Conservation (phyloP, 306 rosid genomes). For the Ochetophila trinervis region DNA sequence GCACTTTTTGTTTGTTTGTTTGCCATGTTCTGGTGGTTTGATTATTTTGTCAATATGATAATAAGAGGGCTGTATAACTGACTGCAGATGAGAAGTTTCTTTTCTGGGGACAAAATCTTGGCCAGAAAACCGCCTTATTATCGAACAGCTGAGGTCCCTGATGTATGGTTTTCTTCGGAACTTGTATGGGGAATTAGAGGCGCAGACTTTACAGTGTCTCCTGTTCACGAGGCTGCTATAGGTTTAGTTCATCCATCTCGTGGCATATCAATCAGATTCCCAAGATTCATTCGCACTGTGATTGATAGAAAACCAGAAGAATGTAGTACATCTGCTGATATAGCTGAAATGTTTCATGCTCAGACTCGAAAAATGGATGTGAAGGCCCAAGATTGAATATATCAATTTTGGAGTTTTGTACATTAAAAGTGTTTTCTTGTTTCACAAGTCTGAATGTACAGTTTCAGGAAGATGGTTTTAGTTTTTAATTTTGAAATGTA, state of each 20-base stretch:
- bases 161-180: conserved; percentile 65
- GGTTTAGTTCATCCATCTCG: conserved; percentile 81
- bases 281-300: conserved; percentile 50
- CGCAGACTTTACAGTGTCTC: conserved; percentile 84
- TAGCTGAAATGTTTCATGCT: conserved; percentile 69
- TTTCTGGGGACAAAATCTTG: conserved; percentile 61
- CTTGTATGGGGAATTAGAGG: conserved; percentile 90
- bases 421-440: neutral
- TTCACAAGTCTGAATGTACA: neutral
- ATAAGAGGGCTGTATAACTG: conserved; percentile 6
- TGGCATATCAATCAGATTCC: conserved; percentile 89
- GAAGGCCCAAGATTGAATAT: conserved; percentile 34
- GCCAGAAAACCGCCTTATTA: conserved; percentile 74
- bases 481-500: neutral
- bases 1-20: too few species aligned
- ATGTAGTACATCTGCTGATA: conserved; percentile 70
- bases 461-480: neutral
- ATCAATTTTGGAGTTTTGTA: neutral
- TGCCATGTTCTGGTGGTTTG: too few species aligned
- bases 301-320: conserved; percentile 77
- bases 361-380: conserved; percentile 87
- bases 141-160: conserved; percentile 71
- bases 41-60: neutral
- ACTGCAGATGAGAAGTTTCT: conserved; percentile 77
- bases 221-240: conserved; percentile 84